Evolutionary conservation across 169 alveolate species (phyloP).

Genomic region (Neospora caninum): DNA sequence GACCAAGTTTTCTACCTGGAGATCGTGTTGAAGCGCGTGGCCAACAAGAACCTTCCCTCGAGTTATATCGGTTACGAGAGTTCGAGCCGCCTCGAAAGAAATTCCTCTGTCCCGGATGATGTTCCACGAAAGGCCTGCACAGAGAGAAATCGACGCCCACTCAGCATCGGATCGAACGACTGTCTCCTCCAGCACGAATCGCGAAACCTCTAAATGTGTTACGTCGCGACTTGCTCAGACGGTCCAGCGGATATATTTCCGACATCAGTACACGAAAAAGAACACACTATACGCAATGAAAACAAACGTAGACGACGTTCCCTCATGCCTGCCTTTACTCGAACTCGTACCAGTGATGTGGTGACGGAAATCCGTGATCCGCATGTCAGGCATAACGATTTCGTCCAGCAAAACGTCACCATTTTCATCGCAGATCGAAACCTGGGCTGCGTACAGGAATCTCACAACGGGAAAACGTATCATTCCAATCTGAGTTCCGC

Average conservation of each 20-base stretch:
- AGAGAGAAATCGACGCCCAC: neutral
- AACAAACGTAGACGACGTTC: no score
- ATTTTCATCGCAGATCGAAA: slow-evolving; percentile 29
- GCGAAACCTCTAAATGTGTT: neutral
- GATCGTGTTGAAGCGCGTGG: slow-evolving; percentile 46
- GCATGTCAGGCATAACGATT: slow-evolving; percentile 8
- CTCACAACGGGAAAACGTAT: neutral
- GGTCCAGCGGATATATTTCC: neutral
- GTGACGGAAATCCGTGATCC: slow-evolving; percentile 34
- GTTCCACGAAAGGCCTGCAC: slow-evolving; percentile 20
- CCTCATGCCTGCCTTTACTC: no score
- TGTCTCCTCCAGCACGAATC: neutral
- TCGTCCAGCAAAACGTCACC: slow-evolving; percentile 37
- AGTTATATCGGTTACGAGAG: neutral
- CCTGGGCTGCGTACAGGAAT: slow-evolving; percentile 6
- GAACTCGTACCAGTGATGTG: slow-evolving; percentile 36
- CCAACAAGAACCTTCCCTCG: slow-evolving; percentile 40
- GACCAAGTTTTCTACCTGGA: neutral
- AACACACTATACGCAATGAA: no score
- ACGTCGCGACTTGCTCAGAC: neutral
- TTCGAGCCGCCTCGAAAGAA: slow-evolving; percentile 34
- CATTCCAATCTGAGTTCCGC: neutral
- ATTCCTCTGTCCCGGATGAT: slow-evolving; percentile 11
- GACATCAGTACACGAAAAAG: neutral
- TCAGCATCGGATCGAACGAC: neutral